Evolutionary conservation across 2,329 filamentous ascomycete genomes (phyloP), one percentile per base, ranked within the genome.

Genomic region (Penicillium frequentans): DNA sequence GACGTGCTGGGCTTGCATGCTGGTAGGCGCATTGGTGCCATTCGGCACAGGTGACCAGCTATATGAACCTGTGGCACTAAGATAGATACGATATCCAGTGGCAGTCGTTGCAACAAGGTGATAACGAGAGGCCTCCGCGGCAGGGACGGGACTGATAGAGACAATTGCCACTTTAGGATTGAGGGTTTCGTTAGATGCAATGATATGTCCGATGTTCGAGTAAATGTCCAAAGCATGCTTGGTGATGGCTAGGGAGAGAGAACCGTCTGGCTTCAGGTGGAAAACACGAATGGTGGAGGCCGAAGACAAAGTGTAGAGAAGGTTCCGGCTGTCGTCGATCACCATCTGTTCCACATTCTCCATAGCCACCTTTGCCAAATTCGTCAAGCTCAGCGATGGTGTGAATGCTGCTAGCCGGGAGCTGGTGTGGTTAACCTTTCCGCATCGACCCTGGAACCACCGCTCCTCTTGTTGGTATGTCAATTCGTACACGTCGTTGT

Each of bases 1-100:
- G 74, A 99, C 91, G 69, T 96, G 95, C 65, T 96, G 90, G n/a
- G 97, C 87, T 74, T 97, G 93, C 91, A 99, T 97, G 75, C 91
- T 97, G 66, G 90, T 93, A 0, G 95, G 93, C 0, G 90, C 87
- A 56, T 82, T 87, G 8, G 84, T 82, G 21, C 84, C 81, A 23
- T 84, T 83, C 14, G 82, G 83, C 29, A 85, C 81, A 54, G 78
- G 76, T 54, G 77, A 74, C 76, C 77, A 74, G 62, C 74, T 72
- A 82, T 84, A 77, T 19, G 91, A 89, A 62, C 89, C 89, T 0
- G 92, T 96, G 5, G 93, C 91, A 70, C 92, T 98, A 53, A 99
- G 82, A 72, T 95, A 98, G 5, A 99, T 85, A 23, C 95, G 87
- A 70, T 93, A 96, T 21, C 96, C 95, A 0, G 91, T 96, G 57